These are phyloP conservation scores for Vicia faba DNA, from an alignment of 306 rosid genomes.

Conservation along the genomic window DNA sequence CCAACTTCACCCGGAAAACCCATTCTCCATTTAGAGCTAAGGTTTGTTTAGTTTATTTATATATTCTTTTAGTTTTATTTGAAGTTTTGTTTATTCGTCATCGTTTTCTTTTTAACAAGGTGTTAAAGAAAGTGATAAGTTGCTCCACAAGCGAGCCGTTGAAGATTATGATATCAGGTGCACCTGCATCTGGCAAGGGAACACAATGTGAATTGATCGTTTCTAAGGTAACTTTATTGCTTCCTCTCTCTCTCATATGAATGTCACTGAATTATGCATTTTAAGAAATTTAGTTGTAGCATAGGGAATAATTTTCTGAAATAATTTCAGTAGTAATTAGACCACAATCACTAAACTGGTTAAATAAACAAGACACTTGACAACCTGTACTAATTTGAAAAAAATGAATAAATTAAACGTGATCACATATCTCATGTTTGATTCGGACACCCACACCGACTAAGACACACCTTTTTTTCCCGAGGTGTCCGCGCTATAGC, in stretches of 20 bases:
- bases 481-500: too few species aligned
- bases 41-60: conserved; percentile 29
- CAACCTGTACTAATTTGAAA: too few species aligned
- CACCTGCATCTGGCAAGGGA: conserved; percentile 97
- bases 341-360: too few species aligned
- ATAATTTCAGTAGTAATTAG: too few species aligned
- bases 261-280: too few species aligned
- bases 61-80: not conserved
- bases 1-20: conserved; percentile 39
- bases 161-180: conserved; percentile 94
- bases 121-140: conserved; percentile 47
- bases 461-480: too few species aligned
- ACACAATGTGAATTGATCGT: conserved; percentile 92
- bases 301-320: too few species aligned
- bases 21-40: conserved; percentile 46
- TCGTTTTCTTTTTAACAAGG: conserved; percentile 42
- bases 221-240: conserved; percentile 51
- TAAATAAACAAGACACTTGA: too few species aligned
- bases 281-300: too few species aligned
- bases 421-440: too few species aligned
- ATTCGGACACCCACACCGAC: too few species aligned
- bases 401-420: too few species aligned
- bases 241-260: not conserved
- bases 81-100: not conserved
- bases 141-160: conserved; percentile 65